phyloP scores from a whole-genome alignment of 768 basidiomycete genomes.

The Tremella yokohamensis region DNA sequence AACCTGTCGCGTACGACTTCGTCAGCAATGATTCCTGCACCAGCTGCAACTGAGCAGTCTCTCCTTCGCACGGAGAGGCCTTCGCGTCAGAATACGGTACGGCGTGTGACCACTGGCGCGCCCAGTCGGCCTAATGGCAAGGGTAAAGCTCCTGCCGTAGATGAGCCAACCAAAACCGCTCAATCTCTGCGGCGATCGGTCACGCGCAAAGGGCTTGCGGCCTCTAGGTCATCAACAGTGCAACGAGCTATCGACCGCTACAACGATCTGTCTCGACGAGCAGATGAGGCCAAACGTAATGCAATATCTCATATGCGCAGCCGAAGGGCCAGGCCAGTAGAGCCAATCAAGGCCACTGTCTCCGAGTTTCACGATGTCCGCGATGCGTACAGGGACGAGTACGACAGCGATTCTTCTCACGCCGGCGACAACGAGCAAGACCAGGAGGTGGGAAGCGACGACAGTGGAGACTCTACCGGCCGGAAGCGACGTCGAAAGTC shows the following conservation, averaged over 20 bases:
- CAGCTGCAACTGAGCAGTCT: no score
- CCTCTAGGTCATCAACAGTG: not conserved
- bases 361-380: slow-evolving; percentile 83
- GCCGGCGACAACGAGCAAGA: slow-evolving; percentile 69
- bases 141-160: no score
- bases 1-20: no score
- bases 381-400: slow-evolving; percentile 81
- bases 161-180: no score
- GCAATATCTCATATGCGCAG: slow-evolving; percentile 83
- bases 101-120: no score
- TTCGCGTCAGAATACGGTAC: no score
- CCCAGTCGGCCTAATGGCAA: no score
- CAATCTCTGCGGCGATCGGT: not conserved
- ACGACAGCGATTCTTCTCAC: slow-evolving; percentile 56
- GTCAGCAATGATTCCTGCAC: no score
- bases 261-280: slow-evolving; percentile 56
- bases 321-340: slow-evolving; percentile 82
- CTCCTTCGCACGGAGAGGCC: no score
- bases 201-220: not conserved
- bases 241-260: slow-evolving; percentile 3
- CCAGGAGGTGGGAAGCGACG: slow-evolving; percentile 51
- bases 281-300: slow-evolving; percentile 58
- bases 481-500: slow-evolving; percentile 15
- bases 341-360: slow-evolving; percentile 79
- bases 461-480: slow-evolving; percentile 34